Evolutionary conservation across 2,329 filamentous ascomycete species (phyloP), one percentile per base, ranked within the genome.

Genomic region (Colletotrichum sojae): DNA sequence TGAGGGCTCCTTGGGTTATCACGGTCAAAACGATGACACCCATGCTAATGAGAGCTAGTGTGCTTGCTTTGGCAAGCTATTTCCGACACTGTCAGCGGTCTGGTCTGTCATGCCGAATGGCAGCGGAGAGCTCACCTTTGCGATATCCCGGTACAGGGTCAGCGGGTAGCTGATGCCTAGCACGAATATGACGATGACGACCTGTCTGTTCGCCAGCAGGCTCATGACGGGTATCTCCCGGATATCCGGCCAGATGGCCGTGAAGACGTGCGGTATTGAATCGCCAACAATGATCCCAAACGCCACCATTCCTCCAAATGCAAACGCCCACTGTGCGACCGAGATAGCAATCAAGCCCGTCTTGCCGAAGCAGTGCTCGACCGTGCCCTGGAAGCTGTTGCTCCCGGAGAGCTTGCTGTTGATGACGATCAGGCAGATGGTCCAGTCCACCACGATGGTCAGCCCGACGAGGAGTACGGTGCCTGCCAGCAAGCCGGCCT

Each of bases 241-340:
- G 68, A 98, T 78, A 3, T 88, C 89, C 0, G 96, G 95, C 83
- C 95, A 97, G 5, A 98, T 80, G 5, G 95, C 94, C 55, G 86
- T 83, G 75, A 98, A 80, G 55, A 99, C 96, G 78, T 95, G 94
- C 4, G 96, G 96, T 77, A 99, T 98, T 1, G 94, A 95, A 79
- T 99, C 96, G 69, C 96, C 96, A 10, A 99, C 93, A 76, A 99
- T 98, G 76, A 99, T 94, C 73, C 95, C 96, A 80, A 98, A 99
- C 15, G 96, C 96, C 64, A 99, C 90, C 96, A 99, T 99, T 72
- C 96, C 96, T 65, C 96, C 96, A 84, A 98, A 99, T 3, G 96
- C 96, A 86, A 99, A 99, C 31, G 94, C 92, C 95, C 95, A 99
- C 83, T 99, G 96, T 57, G 96, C 96, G 71, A 98, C 73, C 70